Percentiles rank a stretch among this genome's conserved stretches.
These are phyloP conservation scores for Colletotrichum musicola DNA, from an alignment of 2,329 filamentous ascomycete genomes.

Conservation along the genomic window DNA sequence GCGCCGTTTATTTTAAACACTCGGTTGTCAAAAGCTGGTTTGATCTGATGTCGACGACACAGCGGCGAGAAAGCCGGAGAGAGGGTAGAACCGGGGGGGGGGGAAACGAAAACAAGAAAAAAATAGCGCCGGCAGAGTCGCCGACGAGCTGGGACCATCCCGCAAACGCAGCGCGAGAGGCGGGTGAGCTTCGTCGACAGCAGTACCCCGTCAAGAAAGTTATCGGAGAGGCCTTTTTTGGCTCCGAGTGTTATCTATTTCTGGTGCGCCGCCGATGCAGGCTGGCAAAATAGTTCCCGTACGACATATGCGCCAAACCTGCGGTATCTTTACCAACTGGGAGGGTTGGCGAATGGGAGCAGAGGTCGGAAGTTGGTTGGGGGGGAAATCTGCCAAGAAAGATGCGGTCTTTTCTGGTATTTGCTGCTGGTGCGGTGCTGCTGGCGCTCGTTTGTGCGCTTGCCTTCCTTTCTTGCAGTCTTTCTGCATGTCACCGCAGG, in stretches of 20 bases:
- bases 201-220: too few species aligned
- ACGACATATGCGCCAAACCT: slow-evolving; percentile 18
- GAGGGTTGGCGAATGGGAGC: slow-evolving; percentile 13
- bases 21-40: slow-evolving; percentile 9
- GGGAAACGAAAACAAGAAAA: neutral
- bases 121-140: neutral
- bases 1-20: neutral
- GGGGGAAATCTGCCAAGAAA: neutral
- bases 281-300: slow-evolving; percentile 14
- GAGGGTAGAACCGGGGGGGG: neutral
- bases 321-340: slow-evolving; percentile 12
- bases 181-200: too few species aligned
- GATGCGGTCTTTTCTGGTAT: neutral
- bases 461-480: neutral
- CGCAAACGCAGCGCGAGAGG: too few species aligned
- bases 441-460: slow-evolving; percentile 1
- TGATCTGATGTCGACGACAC: slow-evolving; percentile 16
- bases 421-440: neutral
- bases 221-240: too few species aligned
- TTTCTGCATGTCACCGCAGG: slow-evolving; percentile 17
- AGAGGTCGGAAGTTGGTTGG: neutral
- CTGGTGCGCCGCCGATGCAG: slow-evolving; percentile 1
- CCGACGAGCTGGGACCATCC: too few species aligned
- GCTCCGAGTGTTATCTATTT: slow-evolving; percentile 14
- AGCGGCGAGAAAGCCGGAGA: neutral